These are phyloP conservation scores for Geranomyces variabilis DNA, from an alignment of 192 early-diverging fungal species.

Conservation along the genomic window DNA sequence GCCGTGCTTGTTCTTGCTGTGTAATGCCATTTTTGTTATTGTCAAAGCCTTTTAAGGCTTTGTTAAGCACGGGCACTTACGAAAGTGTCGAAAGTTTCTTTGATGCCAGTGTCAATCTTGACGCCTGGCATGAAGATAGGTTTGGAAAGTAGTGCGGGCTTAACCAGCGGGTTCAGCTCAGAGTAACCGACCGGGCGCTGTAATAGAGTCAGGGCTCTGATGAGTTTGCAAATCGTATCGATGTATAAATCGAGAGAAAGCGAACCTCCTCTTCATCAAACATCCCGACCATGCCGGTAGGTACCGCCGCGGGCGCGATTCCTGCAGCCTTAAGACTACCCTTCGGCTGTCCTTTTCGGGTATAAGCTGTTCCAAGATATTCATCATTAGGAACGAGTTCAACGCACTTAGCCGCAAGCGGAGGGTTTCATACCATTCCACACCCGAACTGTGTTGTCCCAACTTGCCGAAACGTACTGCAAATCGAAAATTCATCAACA, in stretches of 20 bases:
- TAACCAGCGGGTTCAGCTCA: conserved; percentile 49
- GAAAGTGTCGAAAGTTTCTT: background rate
- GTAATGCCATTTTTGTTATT: background rate
- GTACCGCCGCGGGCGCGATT: background rate
- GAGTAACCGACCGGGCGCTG: conserved; percentile 32
- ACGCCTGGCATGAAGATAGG: conserved; percentile 33
- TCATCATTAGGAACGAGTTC: too few species aligned
- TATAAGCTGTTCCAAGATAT: background rate
- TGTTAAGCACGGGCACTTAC: background rate
- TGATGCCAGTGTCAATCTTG: conserved; percentile 25
- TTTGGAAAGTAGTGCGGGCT: conserved; percentile 40
- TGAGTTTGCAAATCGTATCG: background rate
- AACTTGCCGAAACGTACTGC: conserved; percentile 60
- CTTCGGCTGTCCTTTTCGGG: conserved; percentile 9
- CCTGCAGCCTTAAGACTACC: background rate
- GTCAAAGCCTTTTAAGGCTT: too few species aligned
- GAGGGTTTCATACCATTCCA: conserved; percentile 53
- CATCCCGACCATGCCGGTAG: background rate
- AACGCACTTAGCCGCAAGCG: too few species aligned
- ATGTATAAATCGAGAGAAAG: background rate
- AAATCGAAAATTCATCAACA: background rate
- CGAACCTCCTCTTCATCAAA: conserved; percentile 31
- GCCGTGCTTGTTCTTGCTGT: conserved; percentile 32
- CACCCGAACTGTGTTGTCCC: conserved; percentile 62
- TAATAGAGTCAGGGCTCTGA: conserved; percentile 2